Conservation (phyloP, 2,329 filamentous ascomycete genomes). For the Hymenoscyphus fructigenus region DNA sequence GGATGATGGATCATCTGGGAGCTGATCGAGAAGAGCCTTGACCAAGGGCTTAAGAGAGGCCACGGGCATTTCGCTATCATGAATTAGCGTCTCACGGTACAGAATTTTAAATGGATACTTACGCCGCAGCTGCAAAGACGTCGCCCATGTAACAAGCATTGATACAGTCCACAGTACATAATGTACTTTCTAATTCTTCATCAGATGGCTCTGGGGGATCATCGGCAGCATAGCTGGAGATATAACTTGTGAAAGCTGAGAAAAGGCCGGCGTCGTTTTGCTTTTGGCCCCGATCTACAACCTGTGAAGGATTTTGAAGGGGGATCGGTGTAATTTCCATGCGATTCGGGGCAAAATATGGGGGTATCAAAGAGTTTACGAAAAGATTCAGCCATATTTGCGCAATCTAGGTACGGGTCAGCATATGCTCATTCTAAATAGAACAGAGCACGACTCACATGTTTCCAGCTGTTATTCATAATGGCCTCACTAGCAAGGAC, state of each 20-base stretch:
- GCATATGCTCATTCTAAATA: constrained; percentile 15
- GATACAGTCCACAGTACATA: constrained; percentile 92
- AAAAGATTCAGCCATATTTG: constrained; percentile 95
- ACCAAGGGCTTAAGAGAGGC: constrained; percentile 62
- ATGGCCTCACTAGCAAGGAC: constrained; percentile 80
- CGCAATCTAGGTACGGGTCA: constrained; percentile 63
- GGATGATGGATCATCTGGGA: constrained; percentile 82
- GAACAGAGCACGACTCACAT: constrained; percentile 55
- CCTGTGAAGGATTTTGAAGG: constrained; percentile 84
- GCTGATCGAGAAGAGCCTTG: constrained; percentile 71
- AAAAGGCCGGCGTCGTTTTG: constrained; percentile 81
- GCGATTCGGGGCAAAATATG: constrained; percentile 68
- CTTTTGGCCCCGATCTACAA: constrained; percentile 84
- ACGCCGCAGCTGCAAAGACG: constrained; percentile 81
- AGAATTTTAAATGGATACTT: constrained; percentile 38
- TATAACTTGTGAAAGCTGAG: constrained; percentile 92
- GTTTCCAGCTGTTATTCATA: constrained; percentile 74
- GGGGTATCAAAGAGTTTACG: constrained; percentile 86
- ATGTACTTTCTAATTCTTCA: constrained; percentile 92
- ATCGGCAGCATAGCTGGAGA: constrained; percentile 97
- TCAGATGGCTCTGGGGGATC: constrained; percentile 97
- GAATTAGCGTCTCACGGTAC: constrained; percentile 18
- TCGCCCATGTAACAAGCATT: constrained; percentile 83
- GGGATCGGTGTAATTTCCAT: constrained; percentile 80
- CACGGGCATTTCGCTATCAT: constrained; percentile 57